Evolutionary conservation across 495 filamentous ascomycete species (phyloP).

Genomic region (Aspergillus sparsus): DNA sequence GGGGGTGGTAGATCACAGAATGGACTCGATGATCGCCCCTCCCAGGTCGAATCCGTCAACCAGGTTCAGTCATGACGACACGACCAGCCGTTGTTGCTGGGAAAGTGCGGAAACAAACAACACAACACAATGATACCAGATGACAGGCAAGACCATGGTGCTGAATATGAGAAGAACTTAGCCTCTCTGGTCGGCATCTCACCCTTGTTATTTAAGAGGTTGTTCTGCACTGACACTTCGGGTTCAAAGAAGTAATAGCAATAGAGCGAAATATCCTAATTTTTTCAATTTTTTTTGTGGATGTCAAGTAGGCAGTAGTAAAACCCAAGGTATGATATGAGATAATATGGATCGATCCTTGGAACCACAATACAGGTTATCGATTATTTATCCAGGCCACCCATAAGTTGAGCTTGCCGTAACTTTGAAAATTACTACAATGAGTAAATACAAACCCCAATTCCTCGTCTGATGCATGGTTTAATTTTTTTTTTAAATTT

Average conservation of each 20-base stretch:
- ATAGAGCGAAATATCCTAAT: too few species aligned
- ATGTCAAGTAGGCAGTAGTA: not conserved
- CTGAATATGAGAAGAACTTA: not conserved
- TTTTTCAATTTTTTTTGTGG: too few species aligned
- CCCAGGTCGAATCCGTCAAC: conserved; percentile 15
- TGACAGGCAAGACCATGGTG: not conserved
- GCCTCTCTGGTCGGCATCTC: not conserved
- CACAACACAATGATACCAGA: conserved; percentile 1
- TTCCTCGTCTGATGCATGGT: not conserved
- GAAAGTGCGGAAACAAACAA: not conserved
- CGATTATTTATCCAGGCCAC: not conserved
- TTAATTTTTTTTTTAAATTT: not conserved
- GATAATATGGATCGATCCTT: too few species aligned
- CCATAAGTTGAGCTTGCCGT: not conserved
- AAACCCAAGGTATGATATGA: not conserved
- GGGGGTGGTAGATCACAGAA: conserved; percentile 5
- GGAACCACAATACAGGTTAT: not conserved
- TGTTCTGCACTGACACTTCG: not conserved
- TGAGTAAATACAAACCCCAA: not conserved
- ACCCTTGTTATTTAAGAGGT: not conserved
- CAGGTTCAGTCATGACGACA: conserved; percentile 27
- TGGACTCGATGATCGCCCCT: conserved; percentile 14
- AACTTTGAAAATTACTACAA: not conserved
- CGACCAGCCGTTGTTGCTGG: conserved; percentile 15
- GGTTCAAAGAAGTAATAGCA: too few species aligned